phyloP scores from a whole-genome alignment of 2,329 filamentous ascomycete genomes.

The Graphilbum sp. region DNA sequence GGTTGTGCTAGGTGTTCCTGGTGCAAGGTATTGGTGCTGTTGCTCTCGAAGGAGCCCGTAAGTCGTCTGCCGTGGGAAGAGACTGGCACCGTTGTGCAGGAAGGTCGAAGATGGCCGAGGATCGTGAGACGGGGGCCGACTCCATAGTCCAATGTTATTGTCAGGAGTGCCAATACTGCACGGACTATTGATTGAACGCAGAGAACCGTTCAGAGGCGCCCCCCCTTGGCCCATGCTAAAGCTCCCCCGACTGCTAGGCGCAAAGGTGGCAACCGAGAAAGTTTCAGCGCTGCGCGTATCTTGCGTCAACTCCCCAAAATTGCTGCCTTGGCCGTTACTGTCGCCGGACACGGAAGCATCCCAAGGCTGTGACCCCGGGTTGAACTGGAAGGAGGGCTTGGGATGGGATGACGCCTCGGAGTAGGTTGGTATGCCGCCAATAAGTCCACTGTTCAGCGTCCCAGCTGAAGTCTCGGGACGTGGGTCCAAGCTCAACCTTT shows the following conservation, averaged over 20 bases:
- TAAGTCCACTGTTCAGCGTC: neutral
- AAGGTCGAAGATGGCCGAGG: constrained; percentile 6
- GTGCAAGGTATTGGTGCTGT: constrained; percentile 1
- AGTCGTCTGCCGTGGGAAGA: constrained; percentile 1
- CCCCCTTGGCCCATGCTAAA: constrained; percentile 19
- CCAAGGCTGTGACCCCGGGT: constrained; percentile 31
- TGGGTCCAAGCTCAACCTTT: constrained; percentile 1
- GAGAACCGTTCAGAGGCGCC: constrained; percentile 15
- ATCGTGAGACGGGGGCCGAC: constrained; percentile 18
- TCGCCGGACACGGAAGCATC: constrained; percentile 4
- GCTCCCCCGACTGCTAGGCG: constrained; percentile 17
- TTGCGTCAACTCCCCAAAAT: too few relatives aligned
- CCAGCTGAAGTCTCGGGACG: neutral
- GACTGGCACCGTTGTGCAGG: neutral
- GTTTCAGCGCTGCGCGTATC: neutral
- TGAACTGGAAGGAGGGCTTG: constrained; percentile 24
- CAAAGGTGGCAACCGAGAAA: neutral
- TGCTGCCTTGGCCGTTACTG: neutral
- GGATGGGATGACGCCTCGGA: neutral
- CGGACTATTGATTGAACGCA: constrained; percentile 17
- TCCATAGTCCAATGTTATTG: constrained; percentile 19
- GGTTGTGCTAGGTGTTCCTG: neutral
- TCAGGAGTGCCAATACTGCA: constrained; percentile 3
- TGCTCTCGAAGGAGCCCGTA: constrained; percentile 3
- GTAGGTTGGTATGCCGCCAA: neutral